A percentile compares a stretch with the other conserved stretches of the same genome.
Evolutionary conservation across 495 filamentous ascomycete species (phyloP).

Genomic region (Podospora anserina): DNA sequence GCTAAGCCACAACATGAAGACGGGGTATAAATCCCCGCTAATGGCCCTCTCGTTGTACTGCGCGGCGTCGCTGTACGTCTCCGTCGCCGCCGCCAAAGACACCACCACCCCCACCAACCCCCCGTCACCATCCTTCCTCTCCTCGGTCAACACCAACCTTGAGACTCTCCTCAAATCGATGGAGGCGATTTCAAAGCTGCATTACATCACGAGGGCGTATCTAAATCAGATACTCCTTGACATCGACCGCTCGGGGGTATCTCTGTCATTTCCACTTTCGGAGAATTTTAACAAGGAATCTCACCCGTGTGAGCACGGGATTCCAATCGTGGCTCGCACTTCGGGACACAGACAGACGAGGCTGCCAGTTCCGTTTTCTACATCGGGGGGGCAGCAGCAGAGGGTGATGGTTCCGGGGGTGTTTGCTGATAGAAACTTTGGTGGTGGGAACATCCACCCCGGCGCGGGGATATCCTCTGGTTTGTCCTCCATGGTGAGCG

Average conservation of each 20-base stretch:
- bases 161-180: slow-evolving; percentile 42
- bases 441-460: too few relatives aligned
- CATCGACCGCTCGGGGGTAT: slow-evolving; percentile 37
- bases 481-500: background rate
- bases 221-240: slow-evolving; percentile 42
- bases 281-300: background rate
- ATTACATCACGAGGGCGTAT: slow-evolving; percentile 39
- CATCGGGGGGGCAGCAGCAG: background rate
- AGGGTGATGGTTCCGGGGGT: background rate
- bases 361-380: background rate
- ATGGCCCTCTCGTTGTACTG: slow-evolving; percentile 43
- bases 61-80: slow-evolving; percentile 40
- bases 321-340: slow-evolving; percentile 40
- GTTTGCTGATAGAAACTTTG: background rate
- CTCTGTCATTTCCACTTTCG: slow-evolving; percentile 9
- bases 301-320: slow-evolving; percentile 25
- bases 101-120: slow-evolving; percentile 5
- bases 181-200: slow-evolving; percentile 35
- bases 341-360: slow-evolving; percentile 30
- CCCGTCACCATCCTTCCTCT: background rate
- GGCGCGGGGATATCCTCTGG: too few relatives aligned
- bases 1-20: slow-evolving; percentile 31
- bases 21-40: slow-evolving; percentile 39
- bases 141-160: slow-evolving; percentile 28
- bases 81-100: slow-evolving; percentile 33